A percentile compares a stretch with the other conserved stretches of the same genome.
Conservation (phyloP, 2,329 filamentous ascomycete genomes). For the Fusarium anthophilum region DNA sequence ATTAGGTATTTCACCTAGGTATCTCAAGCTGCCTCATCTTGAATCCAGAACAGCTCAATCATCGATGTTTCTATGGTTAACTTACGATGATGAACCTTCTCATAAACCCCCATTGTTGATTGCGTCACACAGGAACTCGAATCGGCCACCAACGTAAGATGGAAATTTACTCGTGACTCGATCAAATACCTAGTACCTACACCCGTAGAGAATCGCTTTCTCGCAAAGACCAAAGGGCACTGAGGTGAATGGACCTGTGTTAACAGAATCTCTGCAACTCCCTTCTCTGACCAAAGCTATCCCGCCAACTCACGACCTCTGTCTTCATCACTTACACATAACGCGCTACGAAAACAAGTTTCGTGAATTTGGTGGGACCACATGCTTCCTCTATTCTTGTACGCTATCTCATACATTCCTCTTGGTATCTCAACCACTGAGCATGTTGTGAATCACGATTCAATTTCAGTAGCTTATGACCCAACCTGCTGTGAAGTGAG, state of each 20-base stretch:
- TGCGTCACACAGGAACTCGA: background rate
- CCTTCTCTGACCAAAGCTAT: conserved; percentile 11
- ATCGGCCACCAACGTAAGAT: background rate
- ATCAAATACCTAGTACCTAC: background rate
- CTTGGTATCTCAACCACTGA: conserved; percentile 3
- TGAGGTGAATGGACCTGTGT: conserved; percentile 1
- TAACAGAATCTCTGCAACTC: conserved; percentile 21
- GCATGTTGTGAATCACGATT: conserved; percentile 17
- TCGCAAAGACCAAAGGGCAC: background rate
- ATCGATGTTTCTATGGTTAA: background rate
- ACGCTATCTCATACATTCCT: conserved; percentile 19
- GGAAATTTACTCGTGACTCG: conserved; percentile 11
- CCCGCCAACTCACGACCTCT: conserved; percentile 12
- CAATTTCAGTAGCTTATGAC: conserved; percentile 2
- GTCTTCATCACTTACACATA: conserved; percentile 3
- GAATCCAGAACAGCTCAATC: background rate
- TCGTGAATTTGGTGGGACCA: conserved; percentile 21
- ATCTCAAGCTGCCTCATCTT: background rate
- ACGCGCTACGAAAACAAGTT: background rate
- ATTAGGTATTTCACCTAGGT: background rate
- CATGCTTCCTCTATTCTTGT: conserved; percentile 15
- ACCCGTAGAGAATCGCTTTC: background rate
- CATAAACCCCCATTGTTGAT: background rate
- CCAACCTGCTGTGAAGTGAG: conserved; percentile 11
- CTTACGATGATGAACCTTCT: background rate